These are phyloP conservation scores for Lasiosphaeria hispida DNA, from an alignment of 495 filamentous ascomycete species.

Conservation along the genomic window DNA sequence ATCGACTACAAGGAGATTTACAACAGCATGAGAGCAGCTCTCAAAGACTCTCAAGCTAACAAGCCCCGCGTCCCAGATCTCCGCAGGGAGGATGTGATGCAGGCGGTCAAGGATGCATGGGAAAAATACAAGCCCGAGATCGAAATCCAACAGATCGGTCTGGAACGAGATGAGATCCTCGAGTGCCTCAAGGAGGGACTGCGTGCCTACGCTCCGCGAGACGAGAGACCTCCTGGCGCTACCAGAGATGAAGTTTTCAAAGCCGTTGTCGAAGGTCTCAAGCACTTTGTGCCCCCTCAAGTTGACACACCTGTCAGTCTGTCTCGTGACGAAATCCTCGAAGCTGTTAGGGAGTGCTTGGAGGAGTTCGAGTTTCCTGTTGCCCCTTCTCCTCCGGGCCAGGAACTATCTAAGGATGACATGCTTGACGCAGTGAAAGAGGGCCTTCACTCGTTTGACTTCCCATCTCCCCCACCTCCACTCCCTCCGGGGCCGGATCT, in stretches of 20 bases:
- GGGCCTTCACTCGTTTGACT: conserved; percentile 47
- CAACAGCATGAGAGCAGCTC: conserved; percentile 70
- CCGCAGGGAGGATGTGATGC: conserved; percentile 73
- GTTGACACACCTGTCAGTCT: conserved; percentile 64
- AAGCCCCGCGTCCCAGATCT: conserved; percentile 39
- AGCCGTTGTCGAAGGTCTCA: conserved; percentile 77
- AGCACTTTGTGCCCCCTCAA: conserved; percentile 70
- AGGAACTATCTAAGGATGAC: conserved; percentile 51
- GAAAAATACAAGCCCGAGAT: conserved; percentile 91
- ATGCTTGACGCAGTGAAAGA: conserved; percentile 55
- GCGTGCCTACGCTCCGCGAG: conserved; percentile 64
- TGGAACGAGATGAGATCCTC: conserved; percentile 85
- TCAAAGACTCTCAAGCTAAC: conserved; percentile 64
- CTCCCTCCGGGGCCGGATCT: conserved; percentile 21
- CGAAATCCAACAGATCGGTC: conserved; percentile 79
- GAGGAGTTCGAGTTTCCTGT: conserved; percentile 68
- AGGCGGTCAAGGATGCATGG: conserved; percentile 83
- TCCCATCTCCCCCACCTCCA: conserved; percentile 31
- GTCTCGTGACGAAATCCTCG: conserved; percentile 73
- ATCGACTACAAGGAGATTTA: conserved; percentile 79
- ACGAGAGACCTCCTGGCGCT: conserved; percentile 45
- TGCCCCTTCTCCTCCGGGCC: conserved; percentile 40
- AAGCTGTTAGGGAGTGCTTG: conserved; percentile 72
- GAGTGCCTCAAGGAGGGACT: conserved; percentile 81
- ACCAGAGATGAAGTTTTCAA: conserved; percentile 76